These are phyloP conservation scores for Pseudonectria buxi DNA, from an alignment of 2,329 filamentous ascomycete genomes.

Conservation along the genomic window DNA sequence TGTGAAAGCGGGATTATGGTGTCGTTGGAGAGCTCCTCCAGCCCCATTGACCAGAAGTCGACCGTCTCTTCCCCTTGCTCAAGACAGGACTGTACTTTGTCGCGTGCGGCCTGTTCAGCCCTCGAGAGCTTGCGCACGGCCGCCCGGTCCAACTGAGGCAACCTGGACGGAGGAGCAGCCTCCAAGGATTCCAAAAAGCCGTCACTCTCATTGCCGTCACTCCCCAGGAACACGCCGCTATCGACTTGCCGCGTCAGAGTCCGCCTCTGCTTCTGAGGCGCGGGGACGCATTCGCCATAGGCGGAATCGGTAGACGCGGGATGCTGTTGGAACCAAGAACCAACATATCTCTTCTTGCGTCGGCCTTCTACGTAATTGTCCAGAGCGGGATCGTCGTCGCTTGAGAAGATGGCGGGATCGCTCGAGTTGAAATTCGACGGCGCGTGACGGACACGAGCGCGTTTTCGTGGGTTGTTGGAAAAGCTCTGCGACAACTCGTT, in stretches of 20 bases:
- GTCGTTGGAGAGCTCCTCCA: conserved; percentile 49
- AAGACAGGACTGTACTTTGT: conserved; percentile 44
- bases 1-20: conserved; percentile 51
- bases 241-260: conserved; percentile 55
- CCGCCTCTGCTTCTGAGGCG: conserved; percentile 39
- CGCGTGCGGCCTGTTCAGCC: conserved; percentile 39
- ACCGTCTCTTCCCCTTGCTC: conserved; percentile 54
- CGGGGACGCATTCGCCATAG: conserved; percentile 33
- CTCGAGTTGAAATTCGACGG: conserved; percentile 51
- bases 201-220: conserved; percentile 46
- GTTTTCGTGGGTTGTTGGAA: conserved; percentile 34
- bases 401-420: conserved; percentile 65
- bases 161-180: conserved; percentile 25
- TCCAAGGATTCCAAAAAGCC: conserved; percentile 29
- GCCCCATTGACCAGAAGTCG: conserved; percentile 52
- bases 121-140: conserved; percentile 26
- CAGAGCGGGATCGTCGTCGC: conserved; percentile 61
- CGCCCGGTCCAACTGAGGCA: conserved; percentile 32
- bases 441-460: conserved; percentile 27
- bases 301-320: conserved; percentile 44
- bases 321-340: conserved; percentile 61
- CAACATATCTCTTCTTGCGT: conserved; percentile 57
- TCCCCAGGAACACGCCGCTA: conserved; percentile 64
- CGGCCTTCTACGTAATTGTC: conserved; percentile 56
- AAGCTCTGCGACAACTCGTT: conserved; percentile 33